Base-by-base conservation (phyloP, 257 asterid species). In the Forsythia viridissima region DNA sequence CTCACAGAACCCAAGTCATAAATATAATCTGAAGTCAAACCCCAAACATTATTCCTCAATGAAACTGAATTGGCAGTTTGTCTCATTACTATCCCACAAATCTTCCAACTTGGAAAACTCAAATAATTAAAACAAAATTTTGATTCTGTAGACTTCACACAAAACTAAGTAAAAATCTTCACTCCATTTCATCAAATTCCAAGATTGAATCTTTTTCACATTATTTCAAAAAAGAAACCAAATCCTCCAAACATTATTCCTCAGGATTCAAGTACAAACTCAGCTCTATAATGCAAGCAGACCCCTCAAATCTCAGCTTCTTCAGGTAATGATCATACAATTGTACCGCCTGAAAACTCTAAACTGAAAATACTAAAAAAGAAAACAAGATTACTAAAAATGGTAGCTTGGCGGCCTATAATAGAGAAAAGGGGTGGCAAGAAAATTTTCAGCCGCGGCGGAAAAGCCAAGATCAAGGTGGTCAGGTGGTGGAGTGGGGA, bases 381-480 rank as follows among this genome's bases (percentile, higher is more conserved):
- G 55, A 42, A 55, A 55, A 55, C 30, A 21, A 55, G 65, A 51
- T 84, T 83, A 34, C 91, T 79, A 74, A 79, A 88, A 85, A 76
- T 80, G 84, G 89, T 76, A 89, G 81, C 44, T 59, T 41, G 70
- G 51, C 57, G 75, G 75, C 79, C 74, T 67, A 76, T 79, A 80
- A 80, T 2, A 61, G 37, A 42, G 43, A 63, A 57, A 71, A 55
- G 65, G 8, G 75, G 65, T 48, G 61, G 83, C 75, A 61, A 40
- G 68, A 80, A 76, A 63, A 63, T 4, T 24, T 65, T 71, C 75
- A 72, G 81, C 79, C 39, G 70, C 77, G 77, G 87, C 80, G 71
- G 84, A 87, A 84, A 76, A 82, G 82, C 74, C 73, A 75, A 82
- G 86, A 86, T 77, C 86, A 85, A 79, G 94, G 89, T 81, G 83